Conservation (phyloP, 2,329 filamentous ascomycete species). For the Penicillium sp. region DNA sequence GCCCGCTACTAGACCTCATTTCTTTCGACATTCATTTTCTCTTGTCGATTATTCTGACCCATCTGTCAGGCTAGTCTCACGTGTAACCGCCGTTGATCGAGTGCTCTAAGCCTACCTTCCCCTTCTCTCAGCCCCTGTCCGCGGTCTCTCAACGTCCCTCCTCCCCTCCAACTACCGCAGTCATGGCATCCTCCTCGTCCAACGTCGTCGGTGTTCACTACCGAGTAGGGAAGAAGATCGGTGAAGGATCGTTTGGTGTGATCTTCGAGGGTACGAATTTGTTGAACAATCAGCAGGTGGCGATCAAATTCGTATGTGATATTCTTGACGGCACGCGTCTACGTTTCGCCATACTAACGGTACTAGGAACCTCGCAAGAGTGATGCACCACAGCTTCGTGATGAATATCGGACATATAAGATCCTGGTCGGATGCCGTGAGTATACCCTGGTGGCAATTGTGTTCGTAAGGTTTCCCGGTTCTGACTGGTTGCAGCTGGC, state of each 20-base stretch:
- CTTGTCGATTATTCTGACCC: no score
- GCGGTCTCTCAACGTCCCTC: no score
- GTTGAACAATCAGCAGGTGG: slow-evolving; percentile 97
- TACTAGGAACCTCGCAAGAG: slow-evolving; percentile 93
- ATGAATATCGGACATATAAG: slow-evolving; percentile 99
- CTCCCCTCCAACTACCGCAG: no score
- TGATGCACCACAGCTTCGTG: slow-evolving; percentile 90
- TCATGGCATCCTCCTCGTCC: slow-evolving; percentile 78
- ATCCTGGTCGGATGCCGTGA: slow-evolving; percentile 97
- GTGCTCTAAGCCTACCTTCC: no score
- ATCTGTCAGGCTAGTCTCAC: no score
- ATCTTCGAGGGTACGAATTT: slow-evolving; percentile 98
- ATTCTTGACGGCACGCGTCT: slow-evolving; percentile 22
- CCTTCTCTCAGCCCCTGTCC: no score
- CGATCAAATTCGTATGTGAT: slow-evolving; percentile 98
- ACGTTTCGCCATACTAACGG: slow-evolving; percentile 22
- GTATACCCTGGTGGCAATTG: slow-evolving; percentile 39
- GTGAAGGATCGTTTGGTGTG: slow-evolving; percentile 95
- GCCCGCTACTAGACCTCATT: no score
- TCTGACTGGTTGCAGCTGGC: slow-evolving; percentile 57
- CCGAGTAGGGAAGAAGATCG: slow-evolving; percentile 97
- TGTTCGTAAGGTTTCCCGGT: no score
- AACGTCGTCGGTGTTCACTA: slow-evolving; percentile 99
- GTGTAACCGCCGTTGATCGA: no score
- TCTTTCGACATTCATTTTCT: no score